phyloP scores from a whole-genome alignment of 768 basidiomycete species.

The Lyophyllum shimeji region DNA sequence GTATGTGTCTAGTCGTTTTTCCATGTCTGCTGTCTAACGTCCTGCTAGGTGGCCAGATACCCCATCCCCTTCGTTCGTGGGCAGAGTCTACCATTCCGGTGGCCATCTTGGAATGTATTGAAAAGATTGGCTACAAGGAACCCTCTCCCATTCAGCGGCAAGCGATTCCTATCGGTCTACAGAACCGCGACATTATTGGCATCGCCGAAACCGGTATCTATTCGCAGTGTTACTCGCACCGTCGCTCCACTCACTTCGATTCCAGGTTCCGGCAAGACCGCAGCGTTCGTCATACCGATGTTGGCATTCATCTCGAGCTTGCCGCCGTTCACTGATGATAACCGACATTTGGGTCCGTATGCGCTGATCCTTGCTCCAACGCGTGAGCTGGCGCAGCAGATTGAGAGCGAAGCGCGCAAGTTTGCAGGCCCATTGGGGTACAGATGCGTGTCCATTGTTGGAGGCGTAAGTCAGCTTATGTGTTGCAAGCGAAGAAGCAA shows the following conservation, averaged over 20 bases:
- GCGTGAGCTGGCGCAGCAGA: constrained; percentile 98
- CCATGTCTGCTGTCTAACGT: neutral
- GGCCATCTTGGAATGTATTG: constrained; percentile 79
- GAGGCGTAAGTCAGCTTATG: constrained; percentile 71
- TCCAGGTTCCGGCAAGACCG: constrained; percentile 96
- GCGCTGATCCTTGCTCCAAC: constrained; percentile 93
- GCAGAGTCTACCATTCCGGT: constrained; percentile 81
- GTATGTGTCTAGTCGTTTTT: constrained; percentile 37
- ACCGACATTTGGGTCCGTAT: constrained; percentile 90
- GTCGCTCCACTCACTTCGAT: constrained; percentile 4
- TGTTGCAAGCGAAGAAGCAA: neutral
- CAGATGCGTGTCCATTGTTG: constrained; percentile 96
- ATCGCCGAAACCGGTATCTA: constrained; percentile 92
- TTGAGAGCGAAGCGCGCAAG: constrained; percentile 88
- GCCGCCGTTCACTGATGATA: constrained; percentile 88
- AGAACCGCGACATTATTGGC: constrained; percentile 96
- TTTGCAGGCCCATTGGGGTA: constrained; percentile 90
- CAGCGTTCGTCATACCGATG: constrained; percentile 98
- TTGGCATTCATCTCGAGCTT: constrained; percentile 88
- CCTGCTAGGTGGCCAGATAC: constrained; percentile 80
- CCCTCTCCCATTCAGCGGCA: constrained; percentile 97
- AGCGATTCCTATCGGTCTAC: constrained; percentile 97
- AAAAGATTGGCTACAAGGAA: constrained; percentile 93
- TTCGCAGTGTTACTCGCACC: neutral
- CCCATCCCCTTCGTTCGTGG: constrained; percentile 93